Evolutionary conservation across 805 yeast genomes (phyloP).

Genomic region (Cyberlindnera galapagoensis): DNA sequence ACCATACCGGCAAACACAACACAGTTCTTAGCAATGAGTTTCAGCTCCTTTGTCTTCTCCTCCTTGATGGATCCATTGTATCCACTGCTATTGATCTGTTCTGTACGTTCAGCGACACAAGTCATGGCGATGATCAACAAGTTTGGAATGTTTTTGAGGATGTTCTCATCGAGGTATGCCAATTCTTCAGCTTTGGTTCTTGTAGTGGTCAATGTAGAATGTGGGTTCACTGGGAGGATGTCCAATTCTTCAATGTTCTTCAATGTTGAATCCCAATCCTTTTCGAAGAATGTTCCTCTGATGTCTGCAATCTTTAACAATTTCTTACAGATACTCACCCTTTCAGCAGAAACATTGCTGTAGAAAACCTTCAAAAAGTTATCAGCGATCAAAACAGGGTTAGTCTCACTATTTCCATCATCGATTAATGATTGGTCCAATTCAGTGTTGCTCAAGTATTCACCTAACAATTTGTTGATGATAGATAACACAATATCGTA

Average conservation of each 20-base stretch:
- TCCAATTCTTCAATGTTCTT: constrained; percentile 50
- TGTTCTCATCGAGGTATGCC: constrained; percentile 54
- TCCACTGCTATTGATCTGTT: constrained; percentile 30
- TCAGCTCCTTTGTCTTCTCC: constrained; percentile 49
- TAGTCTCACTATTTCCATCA: constrained; percentile 37
- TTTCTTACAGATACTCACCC: constrained; percentile 58
- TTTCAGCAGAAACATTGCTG: constrained; percentile 53
- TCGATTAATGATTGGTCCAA: constrained; percentile 42
- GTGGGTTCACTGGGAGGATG: constrained; percentile 53
- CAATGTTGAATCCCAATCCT: constrained; percentile 55
- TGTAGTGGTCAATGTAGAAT: constrained; percentile 29
- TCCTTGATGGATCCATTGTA: constrained; percentile 43
- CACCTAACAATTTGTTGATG: constrained; percentile 73
- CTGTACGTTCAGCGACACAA: constrained; percentile 54
- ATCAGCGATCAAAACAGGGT: constrained; percentile 32
- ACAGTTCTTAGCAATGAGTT: constrained; percentile 71
- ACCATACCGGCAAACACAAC: constrained; percentile 95
- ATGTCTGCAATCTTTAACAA: constrained; percentile 65
- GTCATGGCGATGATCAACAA: constrained; percentile 78
- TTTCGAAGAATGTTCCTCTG: constrained; percentile 48
- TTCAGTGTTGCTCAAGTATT: constrained; percentile 65
- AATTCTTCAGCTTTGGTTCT: constrained; percentile 68
- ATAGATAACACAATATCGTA: constrained; percentile 72
- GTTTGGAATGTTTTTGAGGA: constrained; percentile 75
- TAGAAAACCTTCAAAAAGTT: constrained; percentile 37